Evolutionary conservation across 2,329 filamentous ascomycete genomes (phyloP).

Genomic region (Dothidotthia symphoricarpi): DNA sequence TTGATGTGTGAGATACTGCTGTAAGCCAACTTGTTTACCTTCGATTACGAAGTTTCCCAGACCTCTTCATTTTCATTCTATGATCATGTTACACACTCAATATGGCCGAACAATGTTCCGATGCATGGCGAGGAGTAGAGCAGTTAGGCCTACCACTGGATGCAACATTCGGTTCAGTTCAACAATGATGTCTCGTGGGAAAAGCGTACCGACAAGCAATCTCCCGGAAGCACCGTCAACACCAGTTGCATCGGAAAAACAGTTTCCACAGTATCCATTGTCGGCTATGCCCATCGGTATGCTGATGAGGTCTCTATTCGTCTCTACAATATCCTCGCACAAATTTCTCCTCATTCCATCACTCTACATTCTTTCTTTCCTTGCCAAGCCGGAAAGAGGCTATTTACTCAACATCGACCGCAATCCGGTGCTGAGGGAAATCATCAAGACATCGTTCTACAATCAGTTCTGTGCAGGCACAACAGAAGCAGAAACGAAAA

Average conservation of each 20-base stretch:
- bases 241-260: conserved; percentile 9
- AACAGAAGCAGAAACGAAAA: conserved; percentile 63
- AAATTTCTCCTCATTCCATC: conserved; percentile 43
- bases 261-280: conserved; percentile 16
- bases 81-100: conserved; percentile 12
- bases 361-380: conserved; percentile 41
- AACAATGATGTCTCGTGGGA: conserved; percentile 13
- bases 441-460: conserved; percentile 81
- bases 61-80: not conserved
- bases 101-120: conserved; percentile 3
- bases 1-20: not conserved
- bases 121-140: conserved; percentile 1
- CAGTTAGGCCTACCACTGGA: not conserved
- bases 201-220: conserved; percentile 1
- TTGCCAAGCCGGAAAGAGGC: conserved; percentile 39
- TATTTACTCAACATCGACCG: conserved; percentile 61
- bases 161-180: conserved; percentile 12
- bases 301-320: conserved; percentile 32
- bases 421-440: conserved; percentile 68
- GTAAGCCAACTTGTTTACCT: not conserved
- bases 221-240: no score
- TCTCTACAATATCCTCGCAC: conserved; percentile 51
- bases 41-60: not conserved
- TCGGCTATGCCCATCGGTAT: conserved; percentile 30
- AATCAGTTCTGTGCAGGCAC: conserved; percentile 88